Conservation (phyloP, 768 basidiomycete genomes). For the Termitomyces sp. region DNA sequence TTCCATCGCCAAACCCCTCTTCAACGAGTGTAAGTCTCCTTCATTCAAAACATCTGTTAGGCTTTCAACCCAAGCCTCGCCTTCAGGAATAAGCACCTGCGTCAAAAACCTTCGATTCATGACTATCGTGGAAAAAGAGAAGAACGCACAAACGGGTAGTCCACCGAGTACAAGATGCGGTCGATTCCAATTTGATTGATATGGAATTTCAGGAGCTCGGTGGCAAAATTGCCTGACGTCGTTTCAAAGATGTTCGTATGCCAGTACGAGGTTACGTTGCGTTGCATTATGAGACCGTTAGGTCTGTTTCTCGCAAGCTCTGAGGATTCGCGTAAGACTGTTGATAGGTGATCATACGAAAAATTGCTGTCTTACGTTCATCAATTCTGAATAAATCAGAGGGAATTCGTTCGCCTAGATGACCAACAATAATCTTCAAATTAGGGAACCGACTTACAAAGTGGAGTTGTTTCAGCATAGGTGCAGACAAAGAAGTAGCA, state of each 20-base stretch:
- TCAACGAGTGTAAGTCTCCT: slow-evolving; percentile 21
- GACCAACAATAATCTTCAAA: slow-evolving; percentile 37
- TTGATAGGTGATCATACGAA: neutral
- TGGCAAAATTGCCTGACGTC: slow-evolving; percentile 38
- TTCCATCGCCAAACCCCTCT: slow-evolving; percentile 24
- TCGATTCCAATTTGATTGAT: slow-evolving; percentile 35
- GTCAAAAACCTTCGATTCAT: neutral
- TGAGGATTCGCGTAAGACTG: slow-evolving; percentile 3
- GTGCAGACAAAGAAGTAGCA: neutral
- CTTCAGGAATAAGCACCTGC: slow-evolving; percentile 19
- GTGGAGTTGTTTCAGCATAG: neutral
- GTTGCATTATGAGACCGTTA: slow-evolving; percentile 33
- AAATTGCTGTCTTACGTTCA: slow-evolving; percentile 22
- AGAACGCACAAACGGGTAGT: slow-evolving; percentile 30
- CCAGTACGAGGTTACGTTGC: slow-evolving; percentile 35
- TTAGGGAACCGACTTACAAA: slow-evolving; percentile 35
- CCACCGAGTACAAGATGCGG: slow-evolving; percentile 38
- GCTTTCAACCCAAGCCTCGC: slow-evolving; percentile 22
- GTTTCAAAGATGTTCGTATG: slow-evolving; percentile 37
- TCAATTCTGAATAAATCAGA: slow-evolving; percentile 40
- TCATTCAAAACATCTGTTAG: slow-evolving; percentile 16
- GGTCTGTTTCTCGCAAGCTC: slow-evolving; percentile 26
- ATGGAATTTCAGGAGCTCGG: slow-evolving; percentile 35
- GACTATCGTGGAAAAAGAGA: neutral
- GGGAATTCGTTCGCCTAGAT: slow-evolving; percentile 39